A percentile compares a stretch with the other conserved stretches of the same genome.
These are phyloP conservation scores for Paecilomyces formosus DNA, from an alignment of 2,329 filamentous ascomycete genomes.

Conservation along the genomic window DNA sequence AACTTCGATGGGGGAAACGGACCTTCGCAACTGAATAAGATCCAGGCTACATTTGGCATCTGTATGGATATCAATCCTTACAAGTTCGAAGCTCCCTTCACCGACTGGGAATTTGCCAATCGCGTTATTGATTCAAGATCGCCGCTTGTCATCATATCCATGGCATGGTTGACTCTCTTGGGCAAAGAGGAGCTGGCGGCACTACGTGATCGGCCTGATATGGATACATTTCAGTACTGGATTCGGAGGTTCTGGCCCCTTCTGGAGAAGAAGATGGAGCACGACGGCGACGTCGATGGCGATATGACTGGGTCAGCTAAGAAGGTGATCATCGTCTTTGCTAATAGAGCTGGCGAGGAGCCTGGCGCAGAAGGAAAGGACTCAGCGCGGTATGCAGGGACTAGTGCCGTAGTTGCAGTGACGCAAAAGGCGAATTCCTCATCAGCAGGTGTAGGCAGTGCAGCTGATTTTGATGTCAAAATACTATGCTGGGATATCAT, in stretches of 20 bases:
- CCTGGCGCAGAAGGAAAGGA: constrained; percentile 28
- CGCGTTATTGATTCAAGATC: constrained; percentile 43
- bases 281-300: constrained; percentile 19
- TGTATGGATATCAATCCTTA: constrained; percentile 57
- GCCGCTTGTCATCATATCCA: constrained; percentile 51
- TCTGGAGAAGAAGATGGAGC: constrained; percentile 24
- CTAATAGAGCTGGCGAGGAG: constrained; percentile 37
- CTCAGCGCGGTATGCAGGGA: constrained; percentile 40
- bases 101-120: constrained; percentile 54
- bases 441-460: background rate
- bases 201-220: constrained; percentile 43
- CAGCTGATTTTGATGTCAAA: constrained; percentile 23
- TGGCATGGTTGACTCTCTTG: constrained; percentile 55
- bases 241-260: constrained; percentile 51
- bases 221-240: constrained; percentile 58
- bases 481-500: constrained; percentile 41
- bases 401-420: constrained; percentile 38
- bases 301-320: constrained; percentile 10
- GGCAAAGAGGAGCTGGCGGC: constrained; percentile 40
- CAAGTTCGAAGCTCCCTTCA: constrained; percentile 52
- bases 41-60: constrained; percentile 41
- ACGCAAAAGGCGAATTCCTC: constrained; percentile 15
- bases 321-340: constrained; percentile 39
- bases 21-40: constrained; percentile 8
- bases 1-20: constrained; percentile 3